A percentile compares a stretch with the other conserved stretches of the same genome.
Evolutionary conservation across 257 asterid genomes (phyloP).

Genomic region (Leonotis leonurus): DNA sequence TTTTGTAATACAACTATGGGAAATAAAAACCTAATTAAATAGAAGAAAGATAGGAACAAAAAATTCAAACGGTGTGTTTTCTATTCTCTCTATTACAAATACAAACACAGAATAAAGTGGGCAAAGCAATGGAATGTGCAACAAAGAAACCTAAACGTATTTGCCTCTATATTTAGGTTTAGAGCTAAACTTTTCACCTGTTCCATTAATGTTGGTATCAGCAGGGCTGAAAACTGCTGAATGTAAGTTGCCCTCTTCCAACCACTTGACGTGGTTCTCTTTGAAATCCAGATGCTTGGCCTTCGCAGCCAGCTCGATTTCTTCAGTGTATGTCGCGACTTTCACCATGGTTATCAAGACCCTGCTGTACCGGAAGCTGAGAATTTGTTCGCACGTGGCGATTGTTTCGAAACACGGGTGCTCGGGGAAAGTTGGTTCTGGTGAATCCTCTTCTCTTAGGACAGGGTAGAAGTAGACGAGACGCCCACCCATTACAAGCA

Average conservation of each 20-base stretch:
- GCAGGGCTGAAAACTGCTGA: conserved; percentile 85
- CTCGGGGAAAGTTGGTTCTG: conserved; percentile 63
- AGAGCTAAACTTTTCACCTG: conserved; percentile 41
- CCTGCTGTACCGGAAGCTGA: conserved; percentile 88
- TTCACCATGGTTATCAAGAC: conserved; percentile 68
- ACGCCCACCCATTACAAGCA: conserved; percentile 90
- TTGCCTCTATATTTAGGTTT: conserved; percentile 93
- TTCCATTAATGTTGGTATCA: conserved; percentile 32
- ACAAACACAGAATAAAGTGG: no score
- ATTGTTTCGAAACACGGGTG: conserved; percentile 80
- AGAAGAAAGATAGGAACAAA: no score
- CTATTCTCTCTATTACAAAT: no score
- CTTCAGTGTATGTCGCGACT: conserved; percentile 58
- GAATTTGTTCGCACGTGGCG: conserved; percentile 75
- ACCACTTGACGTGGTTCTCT: conserved; percentile 86
- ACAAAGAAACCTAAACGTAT: conserved; percentile 73
- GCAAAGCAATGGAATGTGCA: no score
- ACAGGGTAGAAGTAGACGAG: conserved; percentile 93
- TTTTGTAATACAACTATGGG: no score
- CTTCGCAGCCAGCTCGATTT: conserved; percentile 59
- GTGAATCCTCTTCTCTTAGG: conserved; percentile 56
- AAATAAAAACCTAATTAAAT: no score
- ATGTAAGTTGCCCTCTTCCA: conserved; percentile 89
- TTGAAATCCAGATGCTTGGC: conserved; percentile 63
- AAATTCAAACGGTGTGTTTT: no score